Percentiles rank a stretch among this genome's conserved stretches.
These are phyloP conservation scores for Amniculicola lignicola DNA, from an alignment of 495 filamentous ascomycete species.

Conservation along the genomic window DNA sequence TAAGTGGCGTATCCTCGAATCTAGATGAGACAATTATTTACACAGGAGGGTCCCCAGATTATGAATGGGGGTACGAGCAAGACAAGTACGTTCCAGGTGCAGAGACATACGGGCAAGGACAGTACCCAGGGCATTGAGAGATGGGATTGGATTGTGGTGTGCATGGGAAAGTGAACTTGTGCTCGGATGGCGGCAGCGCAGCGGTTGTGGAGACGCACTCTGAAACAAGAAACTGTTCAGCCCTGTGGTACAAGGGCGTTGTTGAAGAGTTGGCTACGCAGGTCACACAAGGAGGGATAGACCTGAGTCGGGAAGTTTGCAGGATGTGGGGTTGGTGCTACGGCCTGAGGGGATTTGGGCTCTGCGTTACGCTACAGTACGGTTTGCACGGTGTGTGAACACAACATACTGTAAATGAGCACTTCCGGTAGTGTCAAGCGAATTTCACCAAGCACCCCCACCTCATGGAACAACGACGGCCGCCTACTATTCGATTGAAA, in stretches of 20 bases:
- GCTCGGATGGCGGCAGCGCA: background rate
- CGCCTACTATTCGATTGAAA: too few species aligned
- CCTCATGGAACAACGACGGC: too few species aligned
- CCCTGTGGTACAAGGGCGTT: conserved; percentile 22
- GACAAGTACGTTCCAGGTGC: conserved; percentile 6
- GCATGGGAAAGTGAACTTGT: conserved; percentile 3
- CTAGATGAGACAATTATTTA: conserved; percentile 30
- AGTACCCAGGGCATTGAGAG: conserved; percentile 14
- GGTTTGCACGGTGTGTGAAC: too few species aligned
- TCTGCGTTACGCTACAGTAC: too few species aligned
- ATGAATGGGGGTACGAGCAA: conserved; percentile 20
- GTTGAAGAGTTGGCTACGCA: too few species aligned
- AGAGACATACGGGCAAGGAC: conserved; percentile 7
- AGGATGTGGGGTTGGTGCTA: too few species aligned
- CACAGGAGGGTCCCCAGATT: conserved; percentile 28
- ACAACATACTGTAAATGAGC: too few species aligned
- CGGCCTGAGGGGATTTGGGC: too few species aligned
- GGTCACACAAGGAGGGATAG: too few species aligned
- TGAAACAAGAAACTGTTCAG: conserved; percentile 20
- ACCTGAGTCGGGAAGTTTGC: too few species aligned
- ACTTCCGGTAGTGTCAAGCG: too few species aligned
- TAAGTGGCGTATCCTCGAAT: conserved; percentile 3
- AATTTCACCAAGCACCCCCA: too few species aligned
- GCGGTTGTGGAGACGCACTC: conserved; percentile 4
- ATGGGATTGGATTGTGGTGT: background rate